Evolutionary conservation across 2,329 filamentous ascomycete genomes (phyloP).

Genomic region (Monilinia fructigena): DNA sequence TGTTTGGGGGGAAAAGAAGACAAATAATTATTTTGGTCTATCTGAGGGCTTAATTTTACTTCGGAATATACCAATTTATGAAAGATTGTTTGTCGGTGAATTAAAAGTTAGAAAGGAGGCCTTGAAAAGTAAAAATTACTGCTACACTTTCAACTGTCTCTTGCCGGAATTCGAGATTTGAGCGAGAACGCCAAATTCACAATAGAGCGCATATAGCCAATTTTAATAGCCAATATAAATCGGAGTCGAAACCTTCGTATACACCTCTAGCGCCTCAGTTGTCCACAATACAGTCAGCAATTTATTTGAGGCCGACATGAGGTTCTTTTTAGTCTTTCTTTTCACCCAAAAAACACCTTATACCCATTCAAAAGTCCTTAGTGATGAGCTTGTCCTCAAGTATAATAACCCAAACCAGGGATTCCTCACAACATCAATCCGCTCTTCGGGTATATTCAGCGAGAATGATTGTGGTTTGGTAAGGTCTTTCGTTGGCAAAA

Average conservation of each 20-base stretch:
- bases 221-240: too few relatives aligned
- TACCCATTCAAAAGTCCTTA: constrained; percentile 45
- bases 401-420: constrained; percentile 30
- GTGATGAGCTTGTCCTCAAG: constrained; percentile 27
- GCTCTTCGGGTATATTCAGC: constrained; percentile 52
- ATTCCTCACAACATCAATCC: constrained; percentile 50
- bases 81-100: background rate
- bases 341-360: constrained; percentile 37
- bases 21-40: too few relatives aligned
- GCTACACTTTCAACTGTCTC: constrained; percentile 25
- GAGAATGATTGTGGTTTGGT: constrained; percentile 41
- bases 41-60: background rate
- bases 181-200: too few relatives aligned
- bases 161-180: too few relatives aligned
- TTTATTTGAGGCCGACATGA: too few relatives aligned
- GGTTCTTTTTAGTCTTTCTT: too few relatives aligned
- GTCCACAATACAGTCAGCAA: too few relatives aligned
- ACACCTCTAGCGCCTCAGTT: too few relatives aligned
- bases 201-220: too few relatives aligned
- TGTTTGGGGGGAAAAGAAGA: background rate
- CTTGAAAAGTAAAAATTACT: background rate
- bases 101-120: background rate
- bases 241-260: too few relatives aligned
- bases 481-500: constrained; percentile 39
- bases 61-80: too few relatives aligned